These are phyloP conservation scores for Solanum clarkiae DNA, from an alignment of 257 asterid species.

Conservation along the genomic window DNA sequence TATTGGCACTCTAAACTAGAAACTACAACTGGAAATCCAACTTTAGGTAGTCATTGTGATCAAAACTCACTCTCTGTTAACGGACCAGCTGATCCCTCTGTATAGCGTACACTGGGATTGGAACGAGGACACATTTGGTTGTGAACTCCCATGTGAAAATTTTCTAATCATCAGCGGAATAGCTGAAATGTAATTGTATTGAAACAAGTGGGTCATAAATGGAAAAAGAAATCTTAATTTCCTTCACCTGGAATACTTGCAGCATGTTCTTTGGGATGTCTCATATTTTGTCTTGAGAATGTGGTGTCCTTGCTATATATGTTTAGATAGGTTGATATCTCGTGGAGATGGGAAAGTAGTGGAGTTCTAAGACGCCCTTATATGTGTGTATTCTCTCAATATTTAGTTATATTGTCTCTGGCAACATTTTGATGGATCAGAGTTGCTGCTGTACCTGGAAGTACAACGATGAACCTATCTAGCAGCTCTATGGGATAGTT, in stretches of 20 bases:
- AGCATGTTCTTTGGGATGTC: not conserved
- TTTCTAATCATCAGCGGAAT: not conserved
- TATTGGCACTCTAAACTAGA: not conserved
- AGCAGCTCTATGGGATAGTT: not conserved
- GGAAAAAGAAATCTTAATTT: not conserved
- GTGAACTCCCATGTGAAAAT: not conserved
- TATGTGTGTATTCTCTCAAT: not conserved
- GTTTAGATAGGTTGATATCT: not conserved
- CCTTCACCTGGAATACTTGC: not conserved
- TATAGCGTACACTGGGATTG: not conserved
- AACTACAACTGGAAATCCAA: not conserved
- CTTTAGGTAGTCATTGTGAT: not conserved
- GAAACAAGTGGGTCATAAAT: not conserved
- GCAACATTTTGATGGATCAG: not conserved
- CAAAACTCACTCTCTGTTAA: not conserved
- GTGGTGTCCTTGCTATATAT: not conserved
- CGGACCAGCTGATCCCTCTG: not conserved
- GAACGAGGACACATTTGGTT: not conserved
- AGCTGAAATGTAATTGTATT: not conserved
- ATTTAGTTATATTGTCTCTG: not conserved
- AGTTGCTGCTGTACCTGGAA: not conserved
- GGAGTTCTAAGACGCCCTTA: not conserved
- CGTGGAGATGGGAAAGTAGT: not conserved
- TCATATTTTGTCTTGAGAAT: not conserved
- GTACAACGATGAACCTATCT: not conserved